Percentiles rank a stretch among this genome's conserved stretches.
Evolutionary conservation across 2,329 filamentous ascomycete species (phyloP).

Genomic region (Escovopsis weberi): DNA sequence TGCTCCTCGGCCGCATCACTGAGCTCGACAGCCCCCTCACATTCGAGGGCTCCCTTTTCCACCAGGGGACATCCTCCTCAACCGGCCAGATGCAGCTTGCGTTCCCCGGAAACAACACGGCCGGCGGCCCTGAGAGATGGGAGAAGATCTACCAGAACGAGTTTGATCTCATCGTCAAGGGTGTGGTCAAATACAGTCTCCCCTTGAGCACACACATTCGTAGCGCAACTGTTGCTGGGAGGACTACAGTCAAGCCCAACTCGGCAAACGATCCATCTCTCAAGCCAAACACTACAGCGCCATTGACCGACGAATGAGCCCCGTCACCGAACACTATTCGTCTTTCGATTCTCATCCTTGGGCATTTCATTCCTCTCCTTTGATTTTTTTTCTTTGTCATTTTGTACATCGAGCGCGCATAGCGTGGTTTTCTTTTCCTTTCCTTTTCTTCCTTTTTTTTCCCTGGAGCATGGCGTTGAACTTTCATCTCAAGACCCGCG

Average conservation of each 20-base stretch:
- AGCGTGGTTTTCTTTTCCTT: constrained; percentile 16
- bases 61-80: constrained; percentile 55
- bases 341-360: not conserved
- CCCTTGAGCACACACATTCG: constrained; percentile 46
- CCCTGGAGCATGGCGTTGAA: constrained; percentile 20
- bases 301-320: constrained; percentile 13
- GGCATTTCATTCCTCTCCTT: constrained; percentile 12
- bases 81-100: constrained; percentile 70
- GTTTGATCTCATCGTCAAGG: constrained; percentile 85
- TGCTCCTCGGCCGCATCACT: constrained; percentile 80
- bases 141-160: constrained; percentile 80
- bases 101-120: constrained; percentile 78
- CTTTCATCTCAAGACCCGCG: constrained; percentile 12
- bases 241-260: constrained; percentile 47
- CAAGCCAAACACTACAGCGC: constrained; percentile 56
- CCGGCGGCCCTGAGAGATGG: constrained; percentile 76
- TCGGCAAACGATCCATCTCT: constrained; percentile 46
- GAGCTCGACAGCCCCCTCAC: constrained; percentile 76
- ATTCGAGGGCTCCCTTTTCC: constrained; percentile 83
- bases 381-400: constrained; percentile 6
- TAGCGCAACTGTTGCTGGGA: constrained; percentile 44
- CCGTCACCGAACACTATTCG: not conserved
- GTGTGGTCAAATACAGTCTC: constrained; percentile 70
- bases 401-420: constrained; percentile 22
- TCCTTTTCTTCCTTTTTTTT: no score